Evolutionary conservation across 768 basidiomycete genomes (phyloP).

Genomic region (Leccinellum rugosiceps): DNA sequence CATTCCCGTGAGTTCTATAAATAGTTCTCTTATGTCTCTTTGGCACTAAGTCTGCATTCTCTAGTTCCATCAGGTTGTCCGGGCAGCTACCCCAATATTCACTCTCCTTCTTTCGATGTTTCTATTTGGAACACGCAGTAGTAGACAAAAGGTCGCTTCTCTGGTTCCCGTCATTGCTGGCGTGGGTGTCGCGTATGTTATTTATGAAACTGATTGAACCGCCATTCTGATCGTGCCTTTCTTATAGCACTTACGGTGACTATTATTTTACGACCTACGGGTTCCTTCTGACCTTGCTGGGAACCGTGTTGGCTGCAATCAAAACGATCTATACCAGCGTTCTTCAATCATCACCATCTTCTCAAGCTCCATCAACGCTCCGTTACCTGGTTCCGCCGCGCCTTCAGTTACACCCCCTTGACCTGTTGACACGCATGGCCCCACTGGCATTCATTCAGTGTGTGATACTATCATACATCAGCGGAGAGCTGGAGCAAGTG

Average conservation of each 20-base stretch:
- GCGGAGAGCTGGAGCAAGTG: constrained; percentile 76
- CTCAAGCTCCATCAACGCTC: constrained; percentile 12
- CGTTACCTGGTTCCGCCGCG: constrained; percentile 31
- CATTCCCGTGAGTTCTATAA: constrained; percentile 62
- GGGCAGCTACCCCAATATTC: constrained; percentile 90
- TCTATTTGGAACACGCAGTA: constrained; percentile 63
- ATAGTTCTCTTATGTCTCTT: background rate
- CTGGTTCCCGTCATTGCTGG: constrained; percentile 85
- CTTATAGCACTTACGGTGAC: constrained; percentile 83
- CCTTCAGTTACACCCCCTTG: constrained; percentile 67
- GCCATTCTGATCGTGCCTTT: background rate
- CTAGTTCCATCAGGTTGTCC: constrained; percentile 96
- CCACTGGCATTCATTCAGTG: constrained; percentile 92
- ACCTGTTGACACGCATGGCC: constrained; percentile 85
- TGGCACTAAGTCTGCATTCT: background rate
- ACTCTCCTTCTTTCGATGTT: constrained; percentile 74
- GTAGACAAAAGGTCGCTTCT: constrained; percentile 59
- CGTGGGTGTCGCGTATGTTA: constrained; percentile 79
- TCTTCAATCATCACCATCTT: constrained; percentile 49
- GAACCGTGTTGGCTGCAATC: constrained; percentile 87
- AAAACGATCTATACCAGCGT: constrained; percentile 92
- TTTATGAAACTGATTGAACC: background rate
- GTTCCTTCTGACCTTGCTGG: constrained; percentile 82
- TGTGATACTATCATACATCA: constrained; percentile 66
- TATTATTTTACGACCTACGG: constrained; percentile 89